Percentiles rank a stretch among this genome's conserved stretches.
Conservation (phyloP, 2,329 filamentous ascomycete genomes). For the Aspergillus hortae region DNA sequence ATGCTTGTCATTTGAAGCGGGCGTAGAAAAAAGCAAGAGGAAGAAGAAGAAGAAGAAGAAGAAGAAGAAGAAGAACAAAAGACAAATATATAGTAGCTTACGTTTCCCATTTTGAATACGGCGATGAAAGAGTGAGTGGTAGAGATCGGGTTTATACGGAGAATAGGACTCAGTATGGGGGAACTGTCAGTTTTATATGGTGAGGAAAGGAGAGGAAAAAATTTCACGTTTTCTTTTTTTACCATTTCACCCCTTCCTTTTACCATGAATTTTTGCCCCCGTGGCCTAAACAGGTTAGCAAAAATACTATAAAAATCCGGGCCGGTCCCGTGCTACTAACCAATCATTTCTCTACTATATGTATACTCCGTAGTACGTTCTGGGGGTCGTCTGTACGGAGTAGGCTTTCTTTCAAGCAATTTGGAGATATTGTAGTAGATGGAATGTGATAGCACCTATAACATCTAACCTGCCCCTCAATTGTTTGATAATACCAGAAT, state of each 20-base stretch:
- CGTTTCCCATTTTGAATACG: slow-evolving; percentile 21
- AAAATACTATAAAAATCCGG: not conserved
- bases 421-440: no score
- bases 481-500: no score
- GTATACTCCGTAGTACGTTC: no score
- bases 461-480: no score
- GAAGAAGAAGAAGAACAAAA: no score
- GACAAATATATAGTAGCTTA: slow-evolving; percentile 11
- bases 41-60: no score
- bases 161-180: not conserved
- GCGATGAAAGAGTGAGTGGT: not conserved
- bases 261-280: not conserved
- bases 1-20: slow-evolving; percentile 3
- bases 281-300: not conserved
- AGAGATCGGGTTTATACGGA: not conserved
- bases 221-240: not conserved
- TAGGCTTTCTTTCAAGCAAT: no score
- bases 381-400: no score
- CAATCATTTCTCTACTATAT: no score
- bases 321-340: no score
- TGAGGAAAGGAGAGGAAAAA: not conserved
- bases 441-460: no score
- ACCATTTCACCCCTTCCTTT: not conserved
- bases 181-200: not conserved
- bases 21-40: not conserved